phyloP scores from a whole-genome alignment of 164 flowering plant genomes.

The Protea cynaroides region DNA sequence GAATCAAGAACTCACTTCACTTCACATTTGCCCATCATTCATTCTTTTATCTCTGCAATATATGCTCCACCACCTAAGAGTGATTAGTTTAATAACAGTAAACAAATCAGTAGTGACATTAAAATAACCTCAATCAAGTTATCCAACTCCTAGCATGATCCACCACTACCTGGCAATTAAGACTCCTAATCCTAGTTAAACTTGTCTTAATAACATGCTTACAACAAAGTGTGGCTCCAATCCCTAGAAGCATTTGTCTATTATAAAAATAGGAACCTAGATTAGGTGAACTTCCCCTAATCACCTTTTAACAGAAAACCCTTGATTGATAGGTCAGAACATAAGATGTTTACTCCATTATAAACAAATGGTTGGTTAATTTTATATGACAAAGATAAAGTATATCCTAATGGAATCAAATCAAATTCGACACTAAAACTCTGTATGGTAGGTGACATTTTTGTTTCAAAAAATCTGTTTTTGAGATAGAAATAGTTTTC shows the following conservation, averaged over 20 bases:
- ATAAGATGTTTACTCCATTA: not conserved
- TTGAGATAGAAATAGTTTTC: too few relatives aligned
- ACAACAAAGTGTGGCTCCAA: slow-evolving; percentile 11
- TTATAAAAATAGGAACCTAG: slow-evolving; percentile 9
- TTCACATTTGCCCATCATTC: too few relatives aligned
- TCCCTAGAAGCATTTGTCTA: slow-evolving; percentile 21
- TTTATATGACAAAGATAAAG: too few relatives aligned
- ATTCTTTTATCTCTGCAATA: too few relatives aligned
- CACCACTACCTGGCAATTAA: not conserved
- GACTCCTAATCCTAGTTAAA: not conserved
- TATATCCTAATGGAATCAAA: too few relatives aligned
- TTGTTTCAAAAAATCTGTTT: too few relatives aligned
- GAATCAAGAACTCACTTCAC: too few relatives aligned
- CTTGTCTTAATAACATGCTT: not conserved
- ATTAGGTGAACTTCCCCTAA: slow-evolving; percentile 28
- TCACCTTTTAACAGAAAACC: slow-evolving; percentile 14
- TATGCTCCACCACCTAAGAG: too few relatives aligned
- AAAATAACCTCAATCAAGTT: too few relatives aligned
- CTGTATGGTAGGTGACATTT: too few relatives aligned
- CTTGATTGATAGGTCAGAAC: slow-evolving; percentile 6
- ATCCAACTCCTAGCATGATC: too few relatives aligned
- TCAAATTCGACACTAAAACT: too few relatives aligned
- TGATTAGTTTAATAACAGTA: not conserved
- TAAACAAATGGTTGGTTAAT: not conserved
- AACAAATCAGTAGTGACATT: not conserved